A percentile compares a stretch with the other conserved stretches of the same genome.
Evolutionary conservation across 805 yeast genomes (phyloP).

Genomic region (Crinitomyces ghanaensis): DNA sequence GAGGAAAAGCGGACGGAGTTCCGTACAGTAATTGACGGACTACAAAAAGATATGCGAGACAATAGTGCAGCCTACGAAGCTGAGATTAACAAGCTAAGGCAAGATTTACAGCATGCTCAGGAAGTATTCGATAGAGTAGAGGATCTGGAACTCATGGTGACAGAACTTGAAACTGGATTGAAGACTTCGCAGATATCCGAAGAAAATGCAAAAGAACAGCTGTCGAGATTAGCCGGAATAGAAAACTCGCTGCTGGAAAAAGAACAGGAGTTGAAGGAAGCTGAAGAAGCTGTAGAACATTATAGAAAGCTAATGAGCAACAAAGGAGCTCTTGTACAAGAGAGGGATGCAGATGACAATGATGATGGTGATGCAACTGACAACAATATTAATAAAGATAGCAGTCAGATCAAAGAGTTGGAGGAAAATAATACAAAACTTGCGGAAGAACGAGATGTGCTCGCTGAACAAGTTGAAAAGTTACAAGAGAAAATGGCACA

Average conservation of each 20-base stretch:
- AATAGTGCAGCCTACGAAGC: conserved; percentile 15
- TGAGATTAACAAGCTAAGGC: conserved; percentile 14
- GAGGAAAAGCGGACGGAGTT: conserved; percentile 24
- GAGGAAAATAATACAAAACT: conserved; percentile 3
- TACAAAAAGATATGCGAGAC: conserved; percentile 18
- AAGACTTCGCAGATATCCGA: conserved; percentile 17
- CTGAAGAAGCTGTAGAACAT: conserved; percentile 10
- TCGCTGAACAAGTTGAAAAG: not conserved
- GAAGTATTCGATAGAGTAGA: conserved; percentile 15
- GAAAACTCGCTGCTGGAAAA: conserved; percentile 26
- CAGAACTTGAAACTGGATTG: conserved; percentile 17
- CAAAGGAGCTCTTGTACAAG: not conserved
- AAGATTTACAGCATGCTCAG: conserved; percentile 14
- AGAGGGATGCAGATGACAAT: not conserved
- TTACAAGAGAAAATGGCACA: conserved; percentile 1
- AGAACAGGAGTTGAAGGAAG: conserved; percentile 18
- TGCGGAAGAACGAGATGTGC: conserved; percentile 1
- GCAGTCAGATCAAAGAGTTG: conserved; percentile 5
- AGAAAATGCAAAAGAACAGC: conserved; percentile 22
- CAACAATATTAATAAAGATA: too few species aligned
- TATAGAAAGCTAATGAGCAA: conserved; percentile 5
- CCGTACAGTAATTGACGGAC: conserved; percentile 21
- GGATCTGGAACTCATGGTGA: conserved; percentile 19
- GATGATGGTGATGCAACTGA: not conserved
- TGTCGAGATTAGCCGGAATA: conserved; percentile 25